Conservation (phyloP, 2,329 filamentous ascomycete genomes). For the Bretziella fagacearum region DNA sequence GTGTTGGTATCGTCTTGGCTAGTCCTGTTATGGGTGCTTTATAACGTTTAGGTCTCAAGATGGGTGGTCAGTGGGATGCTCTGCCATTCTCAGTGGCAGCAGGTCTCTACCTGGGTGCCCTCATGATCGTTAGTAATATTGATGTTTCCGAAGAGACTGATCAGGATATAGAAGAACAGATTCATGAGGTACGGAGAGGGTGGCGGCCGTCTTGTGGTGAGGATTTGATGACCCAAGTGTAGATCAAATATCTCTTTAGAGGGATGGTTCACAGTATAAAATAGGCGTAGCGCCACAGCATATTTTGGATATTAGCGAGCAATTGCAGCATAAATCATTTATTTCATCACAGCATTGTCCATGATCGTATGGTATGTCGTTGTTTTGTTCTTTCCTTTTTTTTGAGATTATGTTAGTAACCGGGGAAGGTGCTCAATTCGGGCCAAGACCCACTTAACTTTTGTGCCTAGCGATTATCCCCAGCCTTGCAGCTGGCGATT, state of each 20-base stretch:
- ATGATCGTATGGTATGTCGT: no score
- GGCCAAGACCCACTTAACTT: neutral
- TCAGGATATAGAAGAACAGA: neutral
- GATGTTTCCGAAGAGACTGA: constrained; percentile 5
- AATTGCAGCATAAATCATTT: no score
- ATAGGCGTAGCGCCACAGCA: no score
- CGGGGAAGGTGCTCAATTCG: neutral
- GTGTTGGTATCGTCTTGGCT: constrained; percentile 14
- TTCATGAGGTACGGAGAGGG: neutral
- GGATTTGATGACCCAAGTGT: neutral
- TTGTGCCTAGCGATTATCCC: neutral
- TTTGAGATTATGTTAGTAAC: neutral
- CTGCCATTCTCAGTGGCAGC: constrained; percentile 15
- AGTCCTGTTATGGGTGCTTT: constrained; percentile 16
- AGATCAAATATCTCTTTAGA: no score
- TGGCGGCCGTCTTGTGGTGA: neutral
- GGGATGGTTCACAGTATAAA: no score
- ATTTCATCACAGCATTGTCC: no score
- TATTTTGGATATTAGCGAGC: no score
- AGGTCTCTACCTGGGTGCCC: constrained; percentile 11
- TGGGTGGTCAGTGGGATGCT: constrained; percentile 14
- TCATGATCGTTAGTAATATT: constrained; percentile 13
- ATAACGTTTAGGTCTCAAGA: constrained; percentile 14
- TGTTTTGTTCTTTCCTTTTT: no score
- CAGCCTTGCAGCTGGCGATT: neutral